Conservation (phyloP, 129 eudicot genomes). For the Ambrosia artemisiifolia region DNA sequence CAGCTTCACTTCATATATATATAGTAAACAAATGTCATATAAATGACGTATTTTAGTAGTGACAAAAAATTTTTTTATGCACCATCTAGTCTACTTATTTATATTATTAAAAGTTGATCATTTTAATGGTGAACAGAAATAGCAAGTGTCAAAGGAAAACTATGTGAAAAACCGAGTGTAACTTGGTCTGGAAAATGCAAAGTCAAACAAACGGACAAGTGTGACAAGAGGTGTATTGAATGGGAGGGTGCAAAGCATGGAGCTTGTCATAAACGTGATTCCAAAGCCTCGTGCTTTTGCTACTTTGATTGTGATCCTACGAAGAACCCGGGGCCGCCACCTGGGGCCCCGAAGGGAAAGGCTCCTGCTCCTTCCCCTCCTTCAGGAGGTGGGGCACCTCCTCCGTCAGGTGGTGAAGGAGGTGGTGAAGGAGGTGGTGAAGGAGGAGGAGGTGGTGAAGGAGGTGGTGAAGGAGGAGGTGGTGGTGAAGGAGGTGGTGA, state of each 20-base stretch:
- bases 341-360: too few species aligned
- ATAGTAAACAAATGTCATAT: too few species aligned
- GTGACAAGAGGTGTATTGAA: slow-evolving; percentile 13
- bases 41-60: background rate
- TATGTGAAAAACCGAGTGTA: slow-evolving; percentile 18
- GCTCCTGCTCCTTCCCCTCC: too few species aligned
- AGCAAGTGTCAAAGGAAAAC: background rate
- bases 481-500: background rate
- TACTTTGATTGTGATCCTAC: slow-evolving; percentile 12
- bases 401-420: background rate
- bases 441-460: background rate
- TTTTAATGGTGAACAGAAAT: slow-evolving; percentile 1
- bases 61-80: background rate
- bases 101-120: too few species aligned
- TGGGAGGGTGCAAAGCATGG: slow-evolving; percentile 28
- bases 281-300: slow-evolving; percentile 20
- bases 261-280: slow-evolving; percentile 20
- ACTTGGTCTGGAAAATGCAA: slow-evolving; percentile 19
- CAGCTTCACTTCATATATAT: background rate
- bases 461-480: too few species aligned
- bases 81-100: background rate
- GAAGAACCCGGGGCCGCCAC: background rate
- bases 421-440: background rate
- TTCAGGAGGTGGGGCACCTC: background rate
- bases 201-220: background rate